A percentile compares a stretch with the other conserved stretches of the same genome.
These are phyloP conservation scores for Penicillium occitanis DNA, from an alignment of 2,329 filamentous ascomycete genomes.

Conservation along the genomic window DNA sequence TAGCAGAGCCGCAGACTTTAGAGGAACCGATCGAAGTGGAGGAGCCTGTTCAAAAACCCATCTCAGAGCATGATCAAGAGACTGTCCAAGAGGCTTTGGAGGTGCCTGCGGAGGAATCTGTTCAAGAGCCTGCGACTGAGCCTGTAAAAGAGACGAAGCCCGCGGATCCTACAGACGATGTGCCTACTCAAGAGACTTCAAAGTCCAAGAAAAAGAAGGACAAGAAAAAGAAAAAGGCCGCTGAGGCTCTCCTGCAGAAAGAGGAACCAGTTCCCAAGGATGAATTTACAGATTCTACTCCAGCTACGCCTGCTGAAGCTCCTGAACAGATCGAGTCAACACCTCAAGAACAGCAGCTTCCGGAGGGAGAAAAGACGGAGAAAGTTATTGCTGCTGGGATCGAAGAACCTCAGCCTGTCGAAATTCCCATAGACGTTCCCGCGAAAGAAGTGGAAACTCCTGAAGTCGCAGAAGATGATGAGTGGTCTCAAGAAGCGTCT, in stretches of 20 bases:
- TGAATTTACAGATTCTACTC: neutral
- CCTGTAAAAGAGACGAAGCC: neutral
- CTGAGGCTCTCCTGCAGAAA: constrained; percentile 20
- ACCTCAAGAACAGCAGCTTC: neutral
- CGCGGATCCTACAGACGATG: neutral
- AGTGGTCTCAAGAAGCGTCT: constrained; percentile 9
- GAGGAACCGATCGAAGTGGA: neutral
- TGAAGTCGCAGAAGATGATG: constrained; percentile 2
- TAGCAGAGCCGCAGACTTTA: neutral
- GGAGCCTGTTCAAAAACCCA: neutral
- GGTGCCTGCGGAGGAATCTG: constrained; percentile 27
- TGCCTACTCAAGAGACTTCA: constrained; percentile 10
- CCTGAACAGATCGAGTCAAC: neutral
- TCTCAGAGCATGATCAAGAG: neutral
- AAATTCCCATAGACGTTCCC: neutral
- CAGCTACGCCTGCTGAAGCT: neutral
- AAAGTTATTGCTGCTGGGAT: neutral
- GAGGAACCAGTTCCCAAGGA: neutral
- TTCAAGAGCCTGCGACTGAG: constrained; percentile 32
- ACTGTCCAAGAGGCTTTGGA: neutral
- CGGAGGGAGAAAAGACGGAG: neutral
- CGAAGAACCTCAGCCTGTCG: neutral
- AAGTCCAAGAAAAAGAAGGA: constrained; percentile 35
- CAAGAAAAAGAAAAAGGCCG: constrained; percentile 31
- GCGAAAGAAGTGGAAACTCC: neutral